Conservation (phyloP, 305 asterid species). For the Nicotiana rustica region DNA sequence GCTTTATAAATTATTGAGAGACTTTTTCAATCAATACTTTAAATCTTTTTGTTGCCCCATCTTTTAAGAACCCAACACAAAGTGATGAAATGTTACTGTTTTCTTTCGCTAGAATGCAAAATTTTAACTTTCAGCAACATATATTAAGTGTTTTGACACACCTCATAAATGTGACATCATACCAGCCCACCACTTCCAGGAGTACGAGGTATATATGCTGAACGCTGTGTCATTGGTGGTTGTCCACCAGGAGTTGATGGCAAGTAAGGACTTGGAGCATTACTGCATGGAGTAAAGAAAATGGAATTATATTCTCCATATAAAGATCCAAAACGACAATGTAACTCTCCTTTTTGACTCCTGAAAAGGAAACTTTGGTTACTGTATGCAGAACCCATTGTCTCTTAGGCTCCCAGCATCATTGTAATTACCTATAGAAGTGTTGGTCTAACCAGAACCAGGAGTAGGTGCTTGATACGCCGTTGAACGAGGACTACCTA, state of each 20-base stretch:
- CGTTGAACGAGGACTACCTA: slow-evolving; percentile 70
- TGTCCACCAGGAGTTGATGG: slow-evolving; percentile 99
- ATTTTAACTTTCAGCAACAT: too few species aligned
- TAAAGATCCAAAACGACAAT: not conserved
- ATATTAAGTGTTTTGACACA: too few species aligned
- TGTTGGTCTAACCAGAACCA: slow-evolving; percentile 80
- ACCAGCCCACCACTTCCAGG: slow-evolving; percentile 94
- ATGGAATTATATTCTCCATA: not conserved
- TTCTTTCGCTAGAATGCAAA: too few species aligned
- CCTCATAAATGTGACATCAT: too few species aligned
- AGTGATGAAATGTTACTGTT: too few species aligned
- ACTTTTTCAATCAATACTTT: too few species aligned
- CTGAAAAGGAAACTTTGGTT: slow-evolving; percentile 31
- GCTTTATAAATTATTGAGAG: too few species aligned
- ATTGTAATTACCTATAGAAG: slow-evolving; percentile 60
- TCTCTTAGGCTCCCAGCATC: slow-evolving; percentile 96
- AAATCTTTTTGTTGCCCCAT: too few species aligned
- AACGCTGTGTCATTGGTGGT: slow-evolving; percentile 97
- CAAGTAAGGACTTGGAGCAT: slow-evolving; percentile 98
- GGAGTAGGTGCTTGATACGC: slow-evolving; percentile 98
- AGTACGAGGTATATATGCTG: slow-evolving; percentile 94
- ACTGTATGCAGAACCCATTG: slow-evolving; percentile 80
- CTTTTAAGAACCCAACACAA: too few species aligned
- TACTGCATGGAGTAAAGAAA: slow-evolving; percentile 53
- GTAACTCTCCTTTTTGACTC: slow-evolving; percentile 22